phyloP scores from a whole-genome alignment of 2,329 filamentous ascomycete genomes.

The Mollisiaceae sp. region DNA sequence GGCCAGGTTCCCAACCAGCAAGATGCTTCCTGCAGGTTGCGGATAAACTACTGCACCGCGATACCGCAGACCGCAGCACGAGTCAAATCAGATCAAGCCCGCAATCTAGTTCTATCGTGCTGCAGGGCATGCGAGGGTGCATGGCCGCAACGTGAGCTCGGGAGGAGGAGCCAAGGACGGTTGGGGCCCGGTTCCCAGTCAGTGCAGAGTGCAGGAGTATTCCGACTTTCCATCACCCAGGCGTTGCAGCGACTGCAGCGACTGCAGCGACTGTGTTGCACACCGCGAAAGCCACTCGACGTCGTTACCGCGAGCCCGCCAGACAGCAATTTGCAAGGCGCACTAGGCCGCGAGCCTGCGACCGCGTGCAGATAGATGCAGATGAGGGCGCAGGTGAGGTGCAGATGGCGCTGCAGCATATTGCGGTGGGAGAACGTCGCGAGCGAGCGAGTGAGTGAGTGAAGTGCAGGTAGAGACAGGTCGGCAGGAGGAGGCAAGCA shows the following conservation, averaged over 20 bases:
- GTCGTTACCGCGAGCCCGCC: neutral
- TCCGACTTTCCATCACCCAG: too few species aligned
- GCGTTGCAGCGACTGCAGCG: too few species aligned
- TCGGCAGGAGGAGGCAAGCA: too few species aligned
- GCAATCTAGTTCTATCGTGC: slow-evolving; percentile 23
- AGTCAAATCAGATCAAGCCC: slow-evolving; percentile 29
- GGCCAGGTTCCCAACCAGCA: slow-evolving; percentile 23
- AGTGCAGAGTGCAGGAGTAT: too few species aligned
- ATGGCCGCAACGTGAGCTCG: slow-evolving; percentile 24
- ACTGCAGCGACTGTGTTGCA: too few species aligned
- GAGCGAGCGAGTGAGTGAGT: too few species aligned
- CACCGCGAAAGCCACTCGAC: neutral
- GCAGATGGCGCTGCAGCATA: neutral
- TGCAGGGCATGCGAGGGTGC: slow-evolving; percentile 32
- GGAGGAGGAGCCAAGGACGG: slow-evolving; percentile 1
- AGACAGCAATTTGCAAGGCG: slow-evolving; percentile 9
- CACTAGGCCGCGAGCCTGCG: neutral
- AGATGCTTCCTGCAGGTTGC: slow-evolving; percentile 26
- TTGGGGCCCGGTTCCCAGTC: neutral
- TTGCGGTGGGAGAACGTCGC: too few species aligned
- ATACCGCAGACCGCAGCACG: slow-evolving; percentile 29
- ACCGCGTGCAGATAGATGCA: slow-evolving; percentile 1
- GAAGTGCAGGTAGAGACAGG: too few species aligned
- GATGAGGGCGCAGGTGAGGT: neutral
- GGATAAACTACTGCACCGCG: slow-evolving; percentile 36